Evolutionary conservation across 2,329 filamentous ascomycete genomes (phyloP), one percentile per base, ranked within the genome.

Genomic region (Alternaria burnsii): DNA sequence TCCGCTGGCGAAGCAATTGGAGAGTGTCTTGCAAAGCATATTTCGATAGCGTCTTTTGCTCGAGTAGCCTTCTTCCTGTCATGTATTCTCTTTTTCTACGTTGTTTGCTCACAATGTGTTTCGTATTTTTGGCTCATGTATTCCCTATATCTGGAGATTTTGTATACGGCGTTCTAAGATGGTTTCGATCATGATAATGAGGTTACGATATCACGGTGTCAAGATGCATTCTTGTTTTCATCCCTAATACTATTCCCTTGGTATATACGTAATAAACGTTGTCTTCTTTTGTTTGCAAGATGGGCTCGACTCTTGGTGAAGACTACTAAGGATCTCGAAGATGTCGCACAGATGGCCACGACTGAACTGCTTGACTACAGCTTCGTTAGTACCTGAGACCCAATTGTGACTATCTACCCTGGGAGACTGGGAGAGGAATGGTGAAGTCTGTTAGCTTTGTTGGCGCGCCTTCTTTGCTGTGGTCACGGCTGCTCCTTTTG

Each of bases 1-100:
- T 62, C 74, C 76, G 5, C 36, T 77, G 16, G 77, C 74, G 36
- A 71, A 76, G 14, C 72, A 65, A 55, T 40, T 79, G 64, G 76
- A 78, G 66, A 72, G 68, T 34, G 69, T 79, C 22, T 60, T 79
- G 44, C 62, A 61, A 50, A 66, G 67, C 20, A 65, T 78, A 44
- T 75, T 78, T 59, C 64, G 62, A 57, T 71, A 70, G 66, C 56
- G 18, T 52, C 64, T 52, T 26, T 40, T 55, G 46, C 43, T 44
- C 58, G 38, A 3, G 20, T 57, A 10, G 8, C 42, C 52, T 46
- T 43, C 36, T 43, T 51, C 34, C 38, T 34, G 30, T 52, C 41
- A 42, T 16, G 34, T 28, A 14, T 36, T 57, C 16, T 32, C 18
- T 12, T 46, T 46, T 16, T 9, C 20, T 8, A 8, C 12, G 9